Conservation (phyloP, 108 stramenopile species). For the Skeletonema grethae region DNA sequence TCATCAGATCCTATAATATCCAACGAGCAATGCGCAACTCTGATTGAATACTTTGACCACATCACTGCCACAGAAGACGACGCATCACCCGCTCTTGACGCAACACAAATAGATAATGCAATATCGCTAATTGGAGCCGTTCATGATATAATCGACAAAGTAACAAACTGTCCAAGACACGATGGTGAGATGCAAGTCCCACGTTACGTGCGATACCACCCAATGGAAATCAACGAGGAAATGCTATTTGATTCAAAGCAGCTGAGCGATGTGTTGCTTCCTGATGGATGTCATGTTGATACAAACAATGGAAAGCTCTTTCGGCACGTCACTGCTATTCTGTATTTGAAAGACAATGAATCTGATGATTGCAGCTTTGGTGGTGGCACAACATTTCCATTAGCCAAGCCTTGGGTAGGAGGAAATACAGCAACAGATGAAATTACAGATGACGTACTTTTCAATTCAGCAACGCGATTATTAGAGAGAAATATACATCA, state of each 20-base stretch:
- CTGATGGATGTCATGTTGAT: slow-evolving; percentile 50
- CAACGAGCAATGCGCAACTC: neutral
- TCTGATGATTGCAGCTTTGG: slow-evolving; percentile 7
- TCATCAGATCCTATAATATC: slow-evolving; percentile 12
- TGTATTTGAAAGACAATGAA: slow-evolving; percentile 43
- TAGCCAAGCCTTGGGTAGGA: slow-evolving; percentile 22
- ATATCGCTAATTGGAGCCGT: slow-evolving; percentile 13
- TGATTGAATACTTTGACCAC: slow-evolving; percentile 5
- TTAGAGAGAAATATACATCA: slow-evolving; percentile 30
- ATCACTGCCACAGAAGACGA: neutral
- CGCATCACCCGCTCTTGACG: neutral
- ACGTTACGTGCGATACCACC: slow-evolving; percentile 38
- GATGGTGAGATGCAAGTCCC: slow-evolving; percentile 25
- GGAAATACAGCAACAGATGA: neutral
- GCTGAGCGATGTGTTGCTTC: slow-evolving; percentile 23
- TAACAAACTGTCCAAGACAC: slow-evolving; percentile 44
- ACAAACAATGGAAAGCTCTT: slow-evolving; percentile 52
- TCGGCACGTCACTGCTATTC: slow-evolving; percentile 46
- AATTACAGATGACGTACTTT: slow-evolving; percentile 9
- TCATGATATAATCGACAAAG: slow-evolving; percentile 30
- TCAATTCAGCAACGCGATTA: slow-evolving; percentile 16
- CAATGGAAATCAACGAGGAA: slow-evolving; percentile 5
- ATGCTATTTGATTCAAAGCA: slow-evolving; percentile 4
- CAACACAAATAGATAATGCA: slow-evolving; percentile 5
- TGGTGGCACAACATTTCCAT: slow-evolving; percentile 48